These are phyloP conservation scores for Pichia ethanolica DNA, from an alignment of 805 yeast species.

Conservation along the genomic window DNA sequence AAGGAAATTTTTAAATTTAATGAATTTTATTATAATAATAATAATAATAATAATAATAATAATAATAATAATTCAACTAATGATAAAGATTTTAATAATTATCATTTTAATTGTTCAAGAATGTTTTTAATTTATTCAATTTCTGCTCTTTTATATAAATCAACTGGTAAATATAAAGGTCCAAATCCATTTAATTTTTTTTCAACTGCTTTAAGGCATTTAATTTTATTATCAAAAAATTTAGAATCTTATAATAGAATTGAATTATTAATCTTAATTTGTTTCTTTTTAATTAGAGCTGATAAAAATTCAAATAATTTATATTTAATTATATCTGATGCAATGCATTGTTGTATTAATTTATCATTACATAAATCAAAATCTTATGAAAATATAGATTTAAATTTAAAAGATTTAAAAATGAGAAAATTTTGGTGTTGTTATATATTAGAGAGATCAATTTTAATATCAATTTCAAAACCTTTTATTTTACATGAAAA, in stretches of 20 bases:
- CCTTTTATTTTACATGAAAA: constrained; percentile 47
- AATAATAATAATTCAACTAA: not conserved
- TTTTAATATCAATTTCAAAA: constrained; percentile 54
- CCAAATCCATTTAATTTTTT: constrained; percentile 50
- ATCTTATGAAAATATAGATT: constrained; percentile 27
- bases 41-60: constrained; percentile 15
- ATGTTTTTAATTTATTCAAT: constrained; percentile 50
- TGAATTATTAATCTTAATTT: constrained; percentile 45
- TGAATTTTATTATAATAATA: constrained; percentile 36
- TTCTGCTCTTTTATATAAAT: constrained; percentile 43
- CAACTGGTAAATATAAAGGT: constrained; percentile 50
- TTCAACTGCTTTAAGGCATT: constrained; percentile 52
- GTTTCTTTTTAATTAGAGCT: constrained; percentile 50
- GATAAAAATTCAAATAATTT: constrained; percentile 52
- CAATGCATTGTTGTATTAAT: constrained; percentile 38
- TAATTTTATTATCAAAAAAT: constrained; percentile 36
- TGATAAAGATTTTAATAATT: constrained; percentile 29
- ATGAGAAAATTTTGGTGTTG: constrained; percentile 59
- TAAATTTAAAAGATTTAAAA: constrained; percentile 29
- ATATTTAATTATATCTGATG: constrained; percentile 46
- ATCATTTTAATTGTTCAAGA: constrained; percentile 47
- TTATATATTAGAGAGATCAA: constrained; percentile 53
- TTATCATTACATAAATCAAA: constrained; percentile 31
- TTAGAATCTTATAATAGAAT: constrained; percentile 37
- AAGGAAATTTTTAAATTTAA: constrained; percentile 44